Evolutionary conservation across 108 stramenopile species (phyloP), one percentile per base, ranked within the genome.

Genomic region (Discostella pseudostelligera): DNA sequence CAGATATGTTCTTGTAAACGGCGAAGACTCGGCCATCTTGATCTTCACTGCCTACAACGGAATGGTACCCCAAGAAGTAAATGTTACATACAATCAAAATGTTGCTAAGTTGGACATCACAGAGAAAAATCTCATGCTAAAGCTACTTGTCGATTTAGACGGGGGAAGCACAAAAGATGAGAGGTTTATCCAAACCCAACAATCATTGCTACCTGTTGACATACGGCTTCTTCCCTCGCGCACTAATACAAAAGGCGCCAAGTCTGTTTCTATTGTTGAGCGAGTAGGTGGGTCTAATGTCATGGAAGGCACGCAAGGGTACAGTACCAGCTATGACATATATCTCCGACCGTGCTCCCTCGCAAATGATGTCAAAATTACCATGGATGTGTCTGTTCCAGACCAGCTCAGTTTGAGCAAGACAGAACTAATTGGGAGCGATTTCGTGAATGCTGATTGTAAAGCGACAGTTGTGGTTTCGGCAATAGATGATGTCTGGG

Each of bases 291-390:
- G 43, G n/a, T 72, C 77, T 20, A 22, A 16, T 25, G 65, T 78
- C 21, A 65, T 58, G 12, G 77, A 78, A 47, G 77, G 77, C n/a
- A 21, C 13, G 13, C n/a, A 70, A 22, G 76, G 77, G n/a, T 67
- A 60, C 37, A 20, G 42, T 14, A 25, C 65, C 5, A 54, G 64
- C 11, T 78, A 78, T 42, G 77, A 78, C 25, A 16, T 78, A 3
- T 78, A 62, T 55, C 49, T 78, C 3, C 63, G 77, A 12, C 77
- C 77, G n/a, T 78, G 77, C 36, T 57, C 43, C 0, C 54, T 67
- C 37, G 14, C n/a, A 26, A 42, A 35, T 17, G 26, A 66, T 53
- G 67, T 56, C 13, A n/a, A 45, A 24, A 25, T 74, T 19, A 48
- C 37, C 19, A 58, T 74, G 13, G 39, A 32, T 2, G 28, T 19